phyloP scores from a whole-genome alignment of 345 rosid species.

The Barbarea vulgaris region DNA sequence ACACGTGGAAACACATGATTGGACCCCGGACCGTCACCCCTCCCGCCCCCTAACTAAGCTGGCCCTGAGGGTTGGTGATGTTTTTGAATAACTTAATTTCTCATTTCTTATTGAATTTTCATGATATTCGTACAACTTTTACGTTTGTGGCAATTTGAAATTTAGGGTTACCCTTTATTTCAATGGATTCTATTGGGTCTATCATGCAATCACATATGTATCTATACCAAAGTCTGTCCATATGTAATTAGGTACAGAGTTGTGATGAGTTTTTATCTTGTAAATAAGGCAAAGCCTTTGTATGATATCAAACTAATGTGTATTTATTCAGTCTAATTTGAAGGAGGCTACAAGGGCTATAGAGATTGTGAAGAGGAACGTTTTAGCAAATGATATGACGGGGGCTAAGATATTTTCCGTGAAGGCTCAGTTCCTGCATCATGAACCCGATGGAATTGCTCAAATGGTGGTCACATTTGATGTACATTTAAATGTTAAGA shows the following conservation, averaged over 20 bases:
- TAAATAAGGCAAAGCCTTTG: no score
- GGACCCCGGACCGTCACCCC: no score
- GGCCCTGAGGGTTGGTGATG: neutral
- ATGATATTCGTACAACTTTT: neutral
- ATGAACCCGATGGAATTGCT: slow-evolving; percentile 53
- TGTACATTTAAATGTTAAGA: slow-evolving; percentile 51
- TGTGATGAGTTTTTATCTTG: no score
- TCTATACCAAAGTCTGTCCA: no score
- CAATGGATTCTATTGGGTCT: neutral
- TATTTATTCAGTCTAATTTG: neutral
- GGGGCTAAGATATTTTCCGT: slow-evolving; percentile 64
- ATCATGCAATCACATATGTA: no score
- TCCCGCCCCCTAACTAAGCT: no score
- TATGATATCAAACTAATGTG: no score
- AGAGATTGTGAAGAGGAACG: slow-evolving; percentile 58
- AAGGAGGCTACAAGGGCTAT: slow-evolving; percentile 54
- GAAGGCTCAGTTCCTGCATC: slow-evolving; percentile 64
- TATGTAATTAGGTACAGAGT: no score
- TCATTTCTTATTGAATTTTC: neutral
- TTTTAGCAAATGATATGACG: slow-evolving; percentile 45
- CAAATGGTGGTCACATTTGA: slow-evolving; percentile 64
- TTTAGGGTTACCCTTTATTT: slow-evolving; percentile 1
- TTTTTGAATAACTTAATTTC: neutral
- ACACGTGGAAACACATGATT: no score
- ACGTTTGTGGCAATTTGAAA: neutral